Evolutionary conservation across 345 rosid genomes (phyloP).

Genomic region (Jatropha curcas): DNA sequence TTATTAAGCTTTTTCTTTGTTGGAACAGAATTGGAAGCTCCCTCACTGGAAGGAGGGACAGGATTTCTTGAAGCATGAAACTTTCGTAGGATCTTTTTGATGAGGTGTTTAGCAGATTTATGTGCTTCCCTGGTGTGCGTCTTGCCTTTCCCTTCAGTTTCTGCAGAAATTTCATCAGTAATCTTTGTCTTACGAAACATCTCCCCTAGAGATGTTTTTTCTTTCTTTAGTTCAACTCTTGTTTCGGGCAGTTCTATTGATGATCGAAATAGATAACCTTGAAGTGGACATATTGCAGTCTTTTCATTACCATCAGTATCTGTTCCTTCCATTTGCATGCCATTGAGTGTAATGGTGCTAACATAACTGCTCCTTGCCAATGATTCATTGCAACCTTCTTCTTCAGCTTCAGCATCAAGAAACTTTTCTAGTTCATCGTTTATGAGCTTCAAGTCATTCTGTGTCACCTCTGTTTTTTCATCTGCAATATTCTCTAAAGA

Average conservation of each 20-base stretch:
- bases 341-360: slow-evolving; percentile 55
- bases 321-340: slow-evolving; percentile 47
- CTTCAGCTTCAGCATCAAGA: slow-evolving; percentile 80
- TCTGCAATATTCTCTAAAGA: slow-evolving; percentile 44
- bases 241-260: slow-evolving; percentile 56
- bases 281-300: slow-evolving; percentile 59
- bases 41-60: slow-evolving; percentile 23
- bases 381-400: slow-evolving; percentile 53
- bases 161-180: slow-evolving; percentile 38
- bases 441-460: slow-evolving; percentile 62
- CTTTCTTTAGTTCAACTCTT: slow-evolving; percentile 49
- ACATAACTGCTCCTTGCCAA: slow-evolving; percentile 65
- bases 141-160: slow-evolving; percentile 40
- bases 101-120: slow-evolving; percentile 54
- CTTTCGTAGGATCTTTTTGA: slow-evolving; percentile 67
- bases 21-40: slow-evolving; percentile 38
- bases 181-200: slow-evolving; percentile 60
- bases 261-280: slow-evolving; percentile 79
- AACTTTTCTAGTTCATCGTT: slow-evolving; percentile 66
- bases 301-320: slow-evolving; percentile 46
- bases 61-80: slow-evolving; percentile 41
- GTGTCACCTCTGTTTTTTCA: slow-evolving; percentile 52
- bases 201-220: slow-evolving; percentile 68
- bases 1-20: slow-evolving; percentile 61
- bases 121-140: slow-evolving; percentile 46